phyloP scores from a whole-genome alignment of 164 flowering plant species.

The Protea cynaroides region DNA sequence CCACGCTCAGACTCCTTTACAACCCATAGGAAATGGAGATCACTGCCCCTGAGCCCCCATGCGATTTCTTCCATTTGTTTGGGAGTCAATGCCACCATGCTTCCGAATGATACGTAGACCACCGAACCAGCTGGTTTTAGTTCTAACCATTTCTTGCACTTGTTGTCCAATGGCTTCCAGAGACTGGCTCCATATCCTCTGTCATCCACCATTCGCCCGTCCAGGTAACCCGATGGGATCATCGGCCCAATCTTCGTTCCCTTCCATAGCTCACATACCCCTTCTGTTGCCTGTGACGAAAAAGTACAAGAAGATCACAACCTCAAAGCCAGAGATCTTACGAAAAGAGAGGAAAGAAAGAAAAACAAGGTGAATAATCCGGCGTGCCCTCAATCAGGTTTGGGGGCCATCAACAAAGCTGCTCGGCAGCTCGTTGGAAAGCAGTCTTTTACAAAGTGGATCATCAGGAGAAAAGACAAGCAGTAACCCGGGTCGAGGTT shows the following conservation, averaged over 20 bases:
- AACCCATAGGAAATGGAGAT: no score
- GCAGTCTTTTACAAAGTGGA: no score
- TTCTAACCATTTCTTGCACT: slow-evolving; percentile 33
- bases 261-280: slow-evolving; percentile 19
- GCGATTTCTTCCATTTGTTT: slow-evolving; percentile 34
- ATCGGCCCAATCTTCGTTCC: slow-evolving; percentile 33
- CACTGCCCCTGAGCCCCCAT: not conserved
- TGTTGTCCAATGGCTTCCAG: slow-evolving; percentile 10
- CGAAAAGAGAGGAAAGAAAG: no score
- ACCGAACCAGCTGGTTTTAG: slow-evolving; percentile 24
- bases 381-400: no score
- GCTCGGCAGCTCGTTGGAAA: slow-evolving; percentile 16
- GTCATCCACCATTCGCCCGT: slow-evolving; percentile 21
- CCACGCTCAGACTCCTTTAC: no score
- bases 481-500: no score
- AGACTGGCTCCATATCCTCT: slow-evolving; percentile 24
- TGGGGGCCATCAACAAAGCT: not conserved
- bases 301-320: not conserved
- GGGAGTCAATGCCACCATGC: slow-evolving; percentile 17
- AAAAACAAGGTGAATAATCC: no score
- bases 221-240: slow-evolving; percentile 37
- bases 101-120: slow-evolving; percentile 41
- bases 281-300: slow-evolving; percentile 13
- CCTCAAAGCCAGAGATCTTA: not conserved
- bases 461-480: no score